Conservation (phyloP, 108 stramenopile species). For the Schizochytrium sp. region DNA sequence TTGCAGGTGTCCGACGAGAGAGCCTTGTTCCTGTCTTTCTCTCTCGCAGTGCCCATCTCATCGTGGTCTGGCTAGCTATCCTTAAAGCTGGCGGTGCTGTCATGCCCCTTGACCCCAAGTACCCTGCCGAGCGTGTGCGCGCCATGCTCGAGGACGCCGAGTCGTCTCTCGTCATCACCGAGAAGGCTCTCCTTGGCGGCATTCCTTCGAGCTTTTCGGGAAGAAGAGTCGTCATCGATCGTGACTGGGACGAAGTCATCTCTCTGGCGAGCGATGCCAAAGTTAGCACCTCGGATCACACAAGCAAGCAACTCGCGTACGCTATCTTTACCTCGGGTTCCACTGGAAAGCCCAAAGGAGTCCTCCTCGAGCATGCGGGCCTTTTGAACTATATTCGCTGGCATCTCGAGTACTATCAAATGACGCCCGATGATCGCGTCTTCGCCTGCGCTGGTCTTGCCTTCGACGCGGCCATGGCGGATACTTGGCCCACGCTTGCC, state of each 20-base stretch:
- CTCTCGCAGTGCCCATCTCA: background rate
- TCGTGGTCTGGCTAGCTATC: background rate
- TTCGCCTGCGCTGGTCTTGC: background rate
- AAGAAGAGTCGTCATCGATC: background rate
- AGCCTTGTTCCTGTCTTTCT: background rate
- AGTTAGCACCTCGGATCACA: background rate
- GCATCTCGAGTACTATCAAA: background rate
- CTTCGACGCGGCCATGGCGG: slow-evolving; percentile 1
- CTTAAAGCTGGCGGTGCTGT: background rate
- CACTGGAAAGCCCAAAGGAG: background rate
- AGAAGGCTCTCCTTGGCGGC: background rate
- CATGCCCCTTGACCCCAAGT: background rate
- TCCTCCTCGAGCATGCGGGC: background rate
- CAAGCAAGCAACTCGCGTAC: background rate
- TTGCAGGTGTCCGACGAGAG: background rate
- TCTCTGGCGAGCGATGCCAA: background rate
- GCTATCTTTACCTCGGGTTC: background rate
- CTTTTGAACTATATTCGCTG: background rate
- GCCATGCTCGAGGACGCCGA: background rate
- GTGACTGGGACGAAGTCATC: background rate
- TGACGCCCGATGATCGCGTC: background rate
- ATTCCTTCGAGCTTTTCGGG: background rate
- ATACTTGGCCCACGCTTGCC: background rate
- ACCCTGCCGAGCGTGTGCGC: background rate
- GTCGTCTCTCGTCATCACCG: background rate